These are phyloP conservation scores for Ampelocalamus luodianensis DNA, from an alignment of 176 grass and related monocot species.

Conservation along the genomic window DNA sequence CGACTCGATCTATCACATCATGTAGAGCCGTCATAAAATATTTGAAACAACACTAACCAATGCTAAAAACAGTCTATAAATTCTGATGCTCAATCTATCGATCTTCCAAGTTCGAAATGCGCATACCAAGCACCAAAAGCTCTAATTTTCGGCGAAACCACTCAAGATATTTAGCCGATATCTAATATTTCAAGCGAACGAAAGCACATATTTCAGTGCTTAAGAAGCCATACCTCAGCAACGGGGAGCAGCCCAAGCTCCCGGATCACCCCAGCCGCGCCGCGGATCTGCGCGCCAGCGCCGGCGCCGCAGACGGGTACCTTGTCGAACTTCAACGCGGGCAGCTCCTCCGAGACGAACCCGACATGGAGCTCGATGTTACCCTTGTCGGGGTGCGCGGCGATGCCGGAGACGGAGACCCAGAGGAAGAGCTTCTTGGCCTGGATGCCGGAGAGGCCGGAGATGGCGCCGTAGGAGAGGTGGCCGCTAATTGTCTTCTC, in stretches of 20 bases:
- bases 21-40: background rate
- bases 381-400: slow-evolving; percentile 51
- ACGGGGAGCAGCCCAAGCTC: slow-evolving; percentile 60
- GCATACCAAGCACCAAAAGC: slow-evolving; percentile 3
- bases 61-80: background rate
- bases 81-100: background rate
- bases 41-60: background rate
- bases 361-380: slow-evolving; percentile 68
- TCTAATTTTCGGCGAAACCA: background rate
- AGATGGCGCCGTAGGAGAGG: slow-evolving; percentile 60
- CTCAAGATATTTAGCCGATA: background rate
- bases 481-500: slow-evolving; percentile 55
- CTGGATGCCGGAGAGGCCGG: slow-evolving; percentile 68
- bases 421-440: slow-evolving; percentile 84
- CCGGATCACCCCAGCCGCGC: slow-evolving; percentile 55
- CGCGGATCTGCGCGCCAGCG: slow-evolving; percentile 47
- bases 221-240: slow-evolving; percentile 50
- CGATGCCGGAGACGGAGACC: slow-evolving; percentile 64
- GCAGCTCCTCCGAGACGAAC: slow-evolving; percentile 58
- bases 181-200: slow-evolving; percentile 8
- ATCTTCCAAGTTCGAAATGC: background rate
- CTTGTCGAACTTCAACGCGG: slow-evolving; percentile 52
- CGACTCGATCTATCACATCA: background rate
- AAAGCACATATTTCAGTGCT: background rate
- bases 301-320: slow-evolving; percentile 52